Conservation (phyloP, 208 protist genomes). For the Acanthamoeba triangularis region DNA sequence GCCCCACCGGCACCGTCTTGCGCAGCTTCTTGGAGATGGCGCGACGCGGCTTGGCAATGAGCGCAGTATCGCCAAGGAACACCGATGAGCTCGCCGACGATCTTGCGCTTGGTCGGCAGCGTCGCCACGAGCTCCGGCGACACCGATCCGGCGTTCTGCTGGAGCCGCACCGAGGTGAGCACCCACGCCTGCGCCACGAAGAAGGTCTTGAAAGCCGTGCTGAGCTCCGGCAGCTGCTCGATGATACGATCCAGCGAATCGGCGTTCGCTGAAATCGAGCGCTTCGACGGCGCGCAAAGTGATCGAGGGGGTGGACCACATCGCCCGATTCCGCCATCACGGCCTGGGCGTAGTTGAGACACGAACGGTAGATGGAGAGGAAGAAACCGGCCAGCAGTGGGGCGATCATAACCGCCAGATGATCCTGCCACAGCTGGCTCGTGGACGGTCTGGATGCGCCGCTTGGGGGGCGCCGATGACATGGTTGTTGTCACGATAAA, state of each 20-base stretch:
- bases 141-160: background rate
- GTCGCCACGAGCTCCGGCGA: background rate
- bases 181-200: background rate
- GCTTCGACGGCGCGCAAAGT: background rate
- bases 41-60: background rate
- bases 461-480: too few relatives aligned
- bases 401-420: background rate
- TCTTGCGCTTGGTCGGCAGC: background rate
- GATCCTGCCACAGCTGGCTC: background rate
- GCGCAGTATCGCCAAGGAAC: background rate
- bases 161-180: background rate
- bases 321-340: background rate
- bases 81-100: background rate
- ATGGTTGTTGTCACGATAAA: too few relatives aligned
- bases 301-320: background rate
- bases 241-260: background rate
- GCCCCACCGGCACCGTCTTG: too few relatives aligned
- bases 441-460: background rate
- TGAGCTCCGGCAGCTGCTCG: background rate
- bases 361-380: background rate
- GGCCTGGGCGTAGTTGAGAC: background rate
- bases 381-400: background rate
- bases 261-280: background rate
- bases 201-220: background rate
- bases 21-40: too few relatives aligned